Conservation (phyloP, 805 yeast species). For the Candida koratica region DNA sequence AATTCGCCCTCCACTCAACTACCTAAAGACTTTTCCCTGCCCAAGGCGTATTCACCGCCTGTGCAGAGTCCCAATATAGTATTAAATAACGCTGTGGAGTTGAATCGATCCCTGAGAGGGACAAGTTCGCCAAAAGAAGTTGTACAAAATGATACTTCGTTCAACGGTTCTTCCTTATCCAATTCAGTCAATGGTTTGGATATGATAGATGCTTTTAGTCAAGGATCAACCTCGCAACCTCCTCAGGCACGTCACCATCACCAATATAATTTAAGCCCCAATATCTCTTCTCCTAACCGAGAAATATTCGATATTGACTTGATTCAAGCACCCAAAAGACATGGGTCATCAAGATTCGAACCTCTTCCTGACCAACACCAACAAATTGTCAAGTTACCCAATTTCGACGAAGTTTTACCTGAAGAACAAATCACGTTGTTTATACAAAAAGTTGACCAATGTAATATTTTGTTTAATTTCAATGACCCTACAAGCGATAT, state of each 20-base stretch:
- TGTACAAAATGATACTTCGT: background rate
- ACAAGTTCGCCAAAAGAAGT: background rate
- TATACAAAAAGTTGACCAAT: slow-evolving; percentile 85
- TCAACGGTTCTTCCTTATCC: background rate
- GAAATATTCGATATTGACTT: slow-evolving; percentile 74
- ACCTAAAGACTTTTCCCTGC: slow-evolving; percentile 13
- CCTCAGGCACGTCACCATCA: slow-evolving; percentile 16
- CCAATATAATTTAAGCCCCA: slow-evolving; percentile 21
- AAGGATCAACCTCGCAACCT: slow-evolving; percentile 21
- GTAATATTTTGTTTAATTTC: slow-evolving; percentile 91
- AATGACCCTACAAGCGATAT: slow-evolving; percentile 89
- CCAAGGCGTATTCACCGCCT: slow-evolving; percentile 10
- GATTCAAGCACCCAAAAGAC: slow-evolving; percentile 78
- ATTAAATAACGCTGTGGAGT: slow-evolving; percentile 11
- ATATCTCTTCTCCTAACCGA: slow-evolving; percentile 55
- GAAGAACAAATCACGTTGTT: slow-evolving; percentile 78
- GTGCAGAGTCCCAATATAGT: slow-evolving; percentile 14
- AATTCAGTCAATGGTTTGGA: background rate
- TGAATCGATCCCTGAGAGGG: background rate
- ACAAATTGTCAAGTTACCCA: slow-evolving; percentile 69
- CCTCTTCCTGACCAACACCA: slow-evolving; percentile 48
- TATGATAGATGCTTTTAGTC: slow-evolving; percentile 13
- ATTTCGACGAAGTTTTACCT: slow-evolving; percentile 79
- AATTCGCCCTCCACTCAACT: slow-evolving; percentile 17
- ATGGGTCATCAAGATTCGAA: slow-evolving; percentile 87